These are phyloP conservation scores for Begonia masoniana DNA, from an alignment of 306 rosid genomes.

Conservation along the genomic window DNA sequence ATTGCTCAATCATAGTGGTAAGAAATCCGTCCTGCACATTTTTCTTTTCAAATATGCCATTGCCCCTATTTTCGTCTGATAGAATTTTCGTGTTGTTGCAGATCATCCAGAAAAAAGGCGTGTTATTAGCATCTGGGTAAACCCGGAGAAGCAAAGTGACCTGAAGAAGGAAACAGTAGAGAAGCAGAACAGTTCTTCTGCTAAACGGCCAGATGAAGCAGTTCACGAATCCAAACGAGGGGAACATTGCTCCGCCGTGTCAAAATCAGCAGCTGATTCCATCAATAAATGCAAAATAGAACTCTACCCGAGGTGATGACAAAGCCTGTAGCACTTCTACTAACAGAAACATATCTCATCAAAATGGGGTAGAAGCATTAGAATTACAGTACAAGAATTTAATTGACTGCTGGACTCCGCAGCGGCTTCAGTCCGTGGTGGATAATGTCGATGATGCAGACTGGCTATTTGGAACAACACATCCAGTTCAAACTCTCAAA, in stretches of 20 bases:
- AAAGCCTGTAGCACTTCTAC: too few species aligned
- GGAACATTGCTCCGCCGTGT: background rate
- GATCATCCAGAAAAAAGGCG: slow-evolving; percentile 17
- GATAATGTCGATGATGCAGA: slow-evolving; percentile 20
- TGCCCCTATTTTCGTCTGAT: background rate
- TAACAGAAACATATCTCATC: too few species aligned
- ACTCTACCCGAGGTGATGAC: too few species aligned
- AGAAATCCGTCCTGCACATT: slow-evolving; percentile 19
- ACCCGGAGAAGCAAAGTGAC: slow-evolving; percentile 6
- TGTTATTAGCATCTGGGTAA: slow-evolving; percentile 23
- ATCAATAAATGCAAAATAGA: background rate
- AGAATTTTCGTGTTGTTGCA: background rate
- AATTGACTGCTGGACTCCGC: slow-evolving; percentile 27
- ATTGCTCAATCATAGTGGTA: slow-evolving; percentile 1
- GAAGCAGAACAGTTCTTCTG: slow-evolving; percentile 1
- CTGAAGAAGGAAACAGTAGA: too few species aligned
- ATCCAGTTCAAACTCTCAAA: background rate
- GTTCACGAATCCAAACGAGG: background rate
- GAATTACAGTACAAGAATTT: slow-evolving; percentile 7
- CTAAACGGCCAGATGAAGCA: background rate
- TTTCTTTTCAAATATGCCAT: too few species aligned
- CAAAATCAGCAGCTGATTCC: too few species aligned
- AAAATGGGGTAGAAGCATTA: too few species aligned
- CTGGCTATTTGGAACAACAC: slow-evolving; percentile 32
- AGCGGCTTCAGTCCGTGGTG: background rate